phyloP scores from a whole-genome alignment of 2,329 filamentous ascomycete genomes.

The Phialemoniopsis sp. region DNA sequence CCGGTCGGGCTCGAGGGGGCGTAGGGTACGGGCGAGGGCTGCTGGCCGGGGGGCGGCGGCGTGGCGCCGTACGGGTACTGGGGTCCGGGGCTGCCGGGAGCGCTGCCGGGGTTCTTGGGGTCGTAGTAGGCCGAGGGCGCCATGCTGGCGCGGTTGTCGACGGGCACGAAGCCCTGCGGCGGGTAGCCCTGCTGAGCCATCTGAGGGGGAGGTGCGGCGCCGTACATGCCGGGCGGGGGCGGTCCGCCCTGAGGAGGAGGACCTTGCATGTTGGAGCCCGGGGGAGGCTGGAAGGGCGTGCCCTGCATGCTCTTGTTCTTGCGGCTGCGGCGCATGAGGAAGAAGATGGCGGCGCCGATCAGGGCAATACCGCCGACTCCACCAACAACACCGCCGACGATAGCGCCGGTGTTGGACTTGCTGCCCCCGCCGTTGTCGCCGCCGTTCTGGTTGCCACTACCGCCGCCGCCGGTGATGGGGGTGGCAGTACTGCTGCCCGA shows the following conservation, averaged over 20 bases:
- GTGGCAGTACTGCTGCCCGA: not conserved
- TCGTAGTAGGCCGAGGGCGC: slow-evolving; percentile 13
- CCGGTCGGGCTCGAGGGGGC: slow-evolving; percentile 1
- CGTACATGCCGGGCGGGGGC: slow-evolving; percentile 8
- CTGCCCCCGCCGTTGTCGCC: not conserved
- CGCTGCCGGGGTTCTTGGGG: slow-evolving; percentile 5
- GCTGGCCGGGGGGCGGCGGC: not conserved
- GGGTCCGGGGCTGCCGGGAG: slow-evolving; percentile 11
- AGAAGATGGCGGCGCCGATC: slow-evolving; percentile 19
- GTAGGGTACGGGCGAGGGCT: slow-evolving; percentile 1
- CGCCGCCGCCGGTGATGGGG: not conserved
- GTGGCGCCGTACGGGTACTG: slow-evolving; percentile 2
- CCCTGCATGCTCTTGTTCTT: slow-evolving; percentile 6
- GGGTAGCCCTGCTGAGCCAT: slow-evolving; percentile 6
- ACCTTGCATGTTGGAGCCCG: slow-evolving; percentile 4
- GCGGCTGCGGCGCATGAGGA: slow-evolving; percentile 19
- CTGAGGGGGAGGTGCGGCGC: slow-evolving; percentile 4
- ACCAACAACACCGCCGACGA: slow-evolving; percentile 25
- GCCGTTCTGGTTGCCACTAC: not conserved
- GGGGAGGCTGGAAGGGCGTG: slow-evolving; percentile 5
- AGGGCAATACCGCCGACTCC: slow-evolving; percentile 20
- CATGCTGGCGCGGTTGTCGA: slow-evolving; percentile 14
- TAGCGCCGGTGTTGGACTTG: slow-evolving; percentile 17
- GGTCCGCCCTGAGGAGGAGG: too few relatives aligned
- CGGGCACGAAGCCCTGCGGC: slow-evolving; percentile 8